Evolutionary conservation across 306 rosid genomes (phyloP).

Genomic region (Psophocarpus tetragonolobus): DNA sequence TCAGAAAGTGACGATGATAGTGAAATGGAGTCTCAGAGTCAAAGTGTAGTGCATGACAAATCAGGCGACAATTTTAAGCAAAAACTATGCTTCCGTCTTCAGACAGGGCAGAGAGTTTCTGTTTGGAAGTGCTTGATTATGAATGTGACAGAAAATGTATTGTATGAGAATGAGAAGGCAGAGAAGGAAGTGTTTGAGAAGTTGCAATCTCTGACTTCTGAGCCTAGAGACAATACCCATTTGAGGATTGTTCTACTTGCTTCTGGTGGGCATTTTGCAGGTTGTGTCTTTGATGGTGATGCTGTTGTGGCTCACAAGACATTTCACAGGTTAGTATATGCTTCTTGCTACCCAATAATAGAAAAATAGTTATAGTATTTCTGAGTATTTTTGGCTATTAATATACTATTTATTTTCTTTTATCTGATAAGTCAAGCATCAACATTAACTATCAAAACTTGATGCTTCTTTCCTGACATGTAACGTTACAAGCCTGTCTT

Average conservation of each 20-base stretch:
- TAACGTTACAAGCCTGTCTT: constrained; percentile 20
- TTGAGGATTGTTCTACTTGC: constrained; percentile 84
- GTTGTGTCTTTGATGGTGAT: constrained; percentile 89
- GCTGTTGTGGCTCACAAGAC: constrained; percentile 85
- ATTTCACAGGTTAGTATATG: constrained; percentile 77
- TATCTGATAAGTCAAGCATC: background rate
- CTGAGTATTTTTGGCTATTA: background rate
- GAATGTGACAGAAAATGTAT: constrained; percentile 58
- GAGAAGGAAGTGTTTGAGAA: constrained; percentile 54
- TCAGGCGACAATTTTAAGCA: constrained; percentile 50
- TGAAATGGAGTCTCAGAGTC: constrained; percentile 38
- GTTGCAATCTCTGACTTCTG: constrained; percentile 57
- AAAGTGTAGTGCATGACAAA: constrained; percentile 31
- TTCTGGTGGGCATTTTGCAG: constrained; percentile 94
- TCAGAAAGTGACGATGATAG: constrained; percentile 79
- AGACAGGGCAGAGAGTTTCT: constrained; percentile 68
- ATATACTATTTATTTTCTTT: background rate
- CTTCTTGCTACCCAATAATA: background rate
- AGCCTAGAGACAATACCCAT: constrained; percentile 64
- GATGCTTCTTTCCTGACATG: constrained; percentile 8
- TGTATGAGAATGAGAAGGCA: constrained; percentile 41
- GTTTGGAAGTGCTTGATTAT: constrained; percentile 79
- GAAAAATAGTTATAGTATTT: background rate
- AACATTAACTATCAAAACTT: background rate
- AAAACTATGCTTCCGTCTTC: constrained; percentile 60